Evolutionary conservation across 2,329 filamentous ascomycete genomes (phyloP).

Genomic region (Penicillium sumatraense): DNA sequence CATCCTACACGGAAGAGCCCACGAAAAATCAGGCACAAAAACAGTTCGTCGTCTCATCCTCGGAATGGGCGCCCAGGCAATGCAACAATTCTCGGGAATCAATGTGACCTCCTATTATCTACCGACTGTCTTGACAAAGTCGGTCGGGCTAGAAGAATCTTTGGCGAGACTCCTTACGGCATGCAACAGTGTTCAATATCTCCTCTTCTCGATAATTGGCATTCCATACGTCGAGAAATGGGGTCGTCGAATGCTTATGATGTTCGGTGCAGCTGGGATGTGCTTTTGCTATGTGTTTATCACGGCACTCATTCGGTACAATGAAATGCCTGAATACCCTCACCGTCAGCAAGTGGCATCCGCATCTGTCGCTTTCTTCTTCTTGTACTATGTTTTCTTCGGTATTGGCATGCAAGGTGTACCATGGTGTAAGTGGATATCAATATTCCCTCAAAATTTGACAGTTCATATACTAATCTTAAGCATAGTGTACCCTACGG

Average conservation of each 20-base stretch:
- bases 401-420: constrained; percentile 46
- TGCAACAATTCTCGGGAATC: constrained; percentile 43
- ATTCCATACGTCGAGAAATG: constrained; percentile 54
- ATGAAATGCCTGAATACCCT: constrained; percentile 19
- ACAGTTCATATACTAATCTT: background rate
- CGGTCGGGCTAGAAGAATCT: constrained; percentile 38
- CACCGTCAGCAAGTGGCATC: constrained; percentile 51
- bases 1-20: constrained; percentile 50
- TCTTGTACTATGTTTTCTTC: constrained; percentile 45
- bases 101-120: constrained; percentile 45
- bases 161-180: constrained; percentile 50
- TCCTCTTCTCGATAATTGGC: constrained; percentile 49
- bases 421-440: constrained; percentile 39
- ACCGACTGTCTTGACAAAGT: constrained; percentile 49
- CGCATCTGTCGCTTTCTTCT: constrained; percentile 55
- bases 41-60: constrained; percentile 51
- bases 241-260: constrained; percentile 56
- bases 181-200: constrained; percentile 52
- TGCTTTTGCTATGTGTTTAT: constrained; percentile 56
- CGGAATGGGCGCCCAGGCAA: constrained; percentile 49
- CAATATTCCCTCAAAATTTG: no score
- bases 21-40: constrained; percentile 32
- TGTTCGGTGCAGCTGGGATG: constrained; percentile 52
- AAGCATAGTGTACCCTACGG: constrained; percentile 33
- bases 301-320: constrained; percentile 43